Base-by-base conservation (phyloP, 495 filamentous ascomycete species). In the Penicillium manginii region DNA sequence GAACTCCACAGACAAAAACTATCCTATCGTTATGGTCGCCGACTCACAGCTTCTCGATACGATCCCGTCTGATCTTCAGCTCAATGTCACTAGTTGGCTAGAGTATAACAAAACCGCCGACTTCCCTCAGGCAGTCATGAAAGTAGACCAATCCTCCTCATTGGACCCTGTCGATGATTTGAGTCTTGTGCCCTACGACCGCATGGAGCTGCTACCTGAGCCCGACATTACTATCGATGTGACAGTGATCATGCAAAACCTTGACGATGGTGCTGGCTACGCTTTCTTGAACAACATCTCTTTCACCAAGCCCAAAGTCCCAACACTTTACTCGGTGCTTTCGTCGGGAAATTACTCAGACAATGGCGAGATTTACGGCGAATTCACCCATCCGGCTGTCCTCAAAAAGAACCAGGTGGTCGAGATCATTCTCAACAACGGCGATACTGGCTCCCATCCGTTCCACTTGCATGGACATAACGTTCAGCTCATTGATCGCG, bases 381-480 rank as follows among this genome's bases (percentile, higher is more conserved):
- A 77, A 22, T 86, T 85, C 73, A 88, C 88, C 10, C 81, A 93
- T 64, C 66, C 87, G 0, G 84, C 86, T 60, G 76, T 96, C 8
- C 79, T 94, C 0, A 73, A 85, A 1, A 82, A 87, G 45, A 80
- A 80, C 51, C 76, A 94, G 22, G 72, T 91, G 3, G 81, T 96
- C 43, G 88, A 96, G 53, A 87, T 96, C 42, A 74, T 93, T n/a
- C 69, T 96, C 9, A 94, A 94, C 82, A 96, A 93, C 67, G 64
- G 80, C n/a, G 89, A 92, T 61, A 64, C 81, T 0, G 88, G 88
- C 43, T 84, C 80, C 18, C 91, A 96, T 67, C 92, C 92, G 0
- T 93, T 93, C 81, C 91, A 96, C 75, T 78, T 96, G 3, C 91
- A 96, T 79, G 91, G 91, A 2, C 91, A 94, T 75, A 82, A 85